phyloP scores from a whole-genome alignment of 1,284 basidiomycete species.

The Ustilago trichophora region DNA sequence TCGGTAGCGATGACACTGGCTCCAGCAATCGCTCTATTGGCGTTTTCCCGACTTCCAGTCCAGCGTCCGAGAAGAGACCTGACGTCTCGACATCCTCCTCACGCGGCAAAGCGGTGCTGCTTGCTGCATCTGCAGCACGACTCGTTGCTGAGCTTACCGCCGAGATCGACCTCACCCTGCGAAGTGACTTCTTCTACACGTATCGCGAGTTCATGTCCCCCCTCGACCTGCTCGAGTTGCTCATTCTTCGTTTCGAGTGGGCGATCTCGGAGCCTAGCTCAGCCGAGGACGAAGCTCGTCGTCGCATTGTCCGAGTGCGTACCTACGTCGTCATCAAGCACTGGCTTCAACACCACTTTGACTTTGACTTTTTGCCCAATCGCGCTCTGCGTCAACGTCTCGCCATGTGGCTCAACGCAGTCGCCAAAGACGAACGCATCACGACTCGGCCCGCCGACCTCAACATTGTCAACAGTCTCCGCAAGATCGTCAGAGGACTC shows the following conservation, averaged over 20 bases:
- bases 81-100: background rate
- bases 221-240: slow-evolving; percentile 45
- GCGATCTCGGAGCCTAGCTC: slow-evolving; percentile 39
- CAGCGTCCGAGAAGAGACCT: slow-evolving; percentile 4
- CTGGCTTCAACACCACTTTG: slow-evolving; percentile 60
- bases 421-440: slow-evolving; percentile 39
- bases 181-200: slow-evolving; percentile 61
- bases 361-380: slow-evolving; percentile 56
- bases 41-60: background rate
- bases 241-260: slow-evolving; percentile 60
- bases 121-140: slow-evolving; percentile 51
- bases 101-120: slow-evolving; percentile 23
- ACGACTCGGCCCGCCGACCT: slow-evolving; percentile 38
- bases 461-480: slow-evolving; percentile 50
- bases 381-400: slow-evolving; percentile 47
- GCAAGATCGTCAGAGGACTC: slow-evolving; percentile 51
- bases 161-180: slow-evolving; percentile 53
- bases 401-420: slow-evolving; percentile 52
- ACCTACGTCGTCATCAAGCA: slow-evolving; percentile 60
- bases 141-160: slow-evolving; percentile 61
- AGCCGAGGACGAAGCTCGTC: slow-evolving; percentile 48
- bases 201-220: slow-evolving; percentile 54
- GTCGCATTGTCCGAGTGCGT: slow-evolving; percentile 57
- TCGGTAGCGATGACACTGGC: slow-evolving; percentile 2
- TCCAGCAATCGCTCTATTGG: background rate